phyloP scores from a whole-genome alignment of 176 grass and related monocot species.

The Carex parvula region DNA sequence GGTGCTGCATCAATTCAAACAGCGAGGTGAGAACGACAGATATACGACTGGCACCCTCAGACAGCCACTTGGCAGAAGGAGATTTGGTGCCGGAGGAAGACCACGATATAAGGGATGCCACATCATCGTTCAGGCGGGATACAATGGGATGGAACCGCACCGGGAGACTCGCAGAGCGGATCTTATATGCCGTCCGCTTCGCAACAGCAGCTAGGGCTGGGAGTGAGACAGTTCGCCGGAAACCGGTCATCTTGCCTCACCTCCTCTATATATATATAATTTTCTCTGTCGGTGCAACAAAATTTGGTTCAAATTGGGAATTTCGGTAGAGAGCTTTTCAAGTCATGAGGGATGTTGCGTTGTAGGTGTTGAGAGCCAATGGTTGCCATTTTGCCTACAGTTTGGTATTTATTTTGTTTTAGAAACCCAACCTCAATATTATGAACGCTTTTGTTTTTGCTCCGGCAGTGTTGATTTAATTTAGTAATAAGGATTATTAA shows the following conservation, averaged over 20 bases:
- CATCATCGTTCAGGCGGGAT: conserved; percentile 19
- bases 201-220: neutral
- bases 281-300: neutral
- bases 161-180: conserved; percentile 44
- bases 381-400: neutral
- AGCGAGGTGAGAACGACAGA: conserved; percentile 33
- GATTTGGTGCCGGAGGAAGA: neutral
- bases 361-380: conserved; percentile 21
- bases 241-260: conserved; percentile 16
- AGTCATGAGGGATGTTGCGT: neutral
- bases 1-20: conserved; percentile 35
- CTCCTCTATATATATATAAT: neutral
- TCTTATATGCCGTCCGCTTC: neutral
- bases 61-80: conserved; percentile 1
- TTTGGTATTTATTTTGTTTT: neutral
- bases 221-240: conserved; percentile 21
- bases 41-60: neutral
- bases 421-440: neutral
- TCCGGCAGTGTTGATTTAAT: neutral
- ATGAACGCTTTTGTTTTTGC: too few relatives aligned
- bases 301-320: conserved; percentile 13
- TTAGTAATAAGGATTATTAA: neutral
- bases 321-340: neutral
- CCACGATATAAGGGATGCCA: conserved; percentile 36
- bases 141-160: conserved; percentile 37